Conservation (phyloP, 2,329 filamentous ascomycete species). For the Scedosporium apiospermum region DNA sequence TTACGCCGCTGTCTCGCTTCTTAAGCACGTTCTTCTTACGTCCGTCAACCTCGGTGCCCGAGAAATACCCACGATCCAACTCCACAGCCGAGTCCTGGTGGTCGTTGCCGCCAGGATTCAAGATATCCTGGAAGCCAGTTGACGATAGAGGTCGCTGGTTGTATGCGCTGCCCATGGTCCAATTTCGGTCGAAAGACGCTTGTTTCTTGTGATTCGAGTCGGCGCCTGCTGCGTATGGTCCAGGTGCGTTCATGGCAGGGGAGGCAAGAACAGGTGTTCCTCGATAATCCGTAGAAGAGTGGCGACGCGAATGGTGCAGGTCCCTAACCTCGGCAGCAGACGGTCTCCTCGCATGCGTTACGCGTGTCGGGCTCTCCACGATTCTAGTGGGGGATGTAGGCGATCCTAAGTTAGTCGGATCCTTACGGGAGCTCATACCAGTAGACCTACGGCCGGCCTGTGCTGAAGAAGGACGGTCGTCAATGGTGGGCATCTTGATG, state of each 20-base stretch:
- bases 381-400: constrained; percentile 26
- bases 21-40: constrained; percentile 70
- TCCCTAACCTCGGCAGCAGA: constrained; percentile 77
- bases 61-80: constrained; percentile 85
- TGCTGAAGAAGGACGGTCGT: constrained; percentile 35
- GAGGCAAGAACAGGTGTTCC: constrained; percentile 22
- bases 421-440: constrained; percentile 37
- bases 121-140: constrained; percentile 36
- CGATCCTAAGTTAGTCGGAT: constrained; percentile 31
- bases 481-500: constrained; percentile 30
- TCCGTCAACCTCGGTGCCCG: constrained; percentile 73
- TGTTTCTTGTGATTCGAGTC: constrained; percentile 49
- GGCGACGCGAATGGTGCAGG: constrained; percentile 73
- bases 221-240: constrained; percentile 6
- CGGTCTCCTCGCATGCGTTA: constrained; percentile 48
- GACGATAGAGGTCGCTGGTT: constrained; percentile 41
- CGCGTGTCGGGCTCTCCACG: constrained; percentile 37
- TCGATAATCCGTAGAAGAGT: constrained; percentile 75
- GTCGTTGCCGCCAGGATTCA: constrained; percentile 14
- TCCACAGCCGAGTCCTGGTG: constrained; percentile 46
- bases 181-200: constrained; percentile 61
- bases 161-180: constrained; percentile 50
- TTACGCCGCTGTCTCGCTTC: constrained; percentile 56
- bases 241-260: constrained; percentile 13
- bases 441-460: constrained; percentile 39